Base-by-base conservation (phyloP, 352 stramenopile genomes). In the Phytophthora idaei region DNA sequence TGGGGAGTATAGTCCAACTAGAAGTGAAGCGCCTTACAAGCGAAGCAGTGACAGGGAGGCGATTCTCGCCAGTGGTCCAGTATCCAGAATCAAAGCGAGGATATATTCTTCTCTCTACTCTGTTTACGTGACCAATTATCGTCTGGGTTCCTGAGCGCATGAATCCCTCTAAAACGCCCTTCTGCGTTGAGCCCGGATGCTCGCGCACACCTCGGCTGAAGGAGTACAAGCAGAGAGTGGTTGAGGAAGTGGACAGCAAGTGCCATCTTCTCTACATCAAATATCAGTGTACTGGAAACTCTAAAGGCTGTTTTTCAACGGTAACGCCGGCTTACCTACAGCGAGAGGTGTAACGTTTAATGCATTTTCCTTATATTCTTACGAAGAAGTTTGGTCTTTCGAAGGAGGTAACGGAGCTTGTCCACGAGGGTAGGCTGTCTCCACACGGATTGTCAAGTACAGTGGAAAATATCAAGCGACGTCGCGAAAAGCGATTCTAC, bases 401-500 rank as follows among this genome's bases (percentile, higher is more conserved):
- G 9, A 57, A 45, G 5, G 0, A 12, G 1, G 15, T 64, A 3
- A 45, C 57, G 37, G 25, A 58, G 28, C 36, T 64, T 1, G n/a
- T 57, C n/a, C 36, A 64, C 9, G 37, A 64, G 15, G 57, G 47
- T 0, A 57, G 51, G 47, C 2, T 50, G 5, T 64, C 48, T 1
- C 47, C 47, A 5, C 25, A 57, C 27, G 57, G 27, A 9, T 5
- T 64, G 1, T 53, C 57, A 45, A 52, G 57, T 14, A 58, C 47
- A 11, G n/a, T 64, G 3, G 37, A 45, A 4, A 52, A 64, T 14
- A 37, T 64, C n/a, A 32, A 46, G 28, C 27, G 47, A 0, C 34
- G 47, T 2, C 57, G 48, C 21, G 47, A 46, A 42, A 57, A 58
- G 15, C 46, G 57, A 15, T 58, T 57, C 36, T 64, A 64, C 37